Conservation (phyloP, 176 grass and related monocot species). For the Coix lacrymajobi region DNA sequence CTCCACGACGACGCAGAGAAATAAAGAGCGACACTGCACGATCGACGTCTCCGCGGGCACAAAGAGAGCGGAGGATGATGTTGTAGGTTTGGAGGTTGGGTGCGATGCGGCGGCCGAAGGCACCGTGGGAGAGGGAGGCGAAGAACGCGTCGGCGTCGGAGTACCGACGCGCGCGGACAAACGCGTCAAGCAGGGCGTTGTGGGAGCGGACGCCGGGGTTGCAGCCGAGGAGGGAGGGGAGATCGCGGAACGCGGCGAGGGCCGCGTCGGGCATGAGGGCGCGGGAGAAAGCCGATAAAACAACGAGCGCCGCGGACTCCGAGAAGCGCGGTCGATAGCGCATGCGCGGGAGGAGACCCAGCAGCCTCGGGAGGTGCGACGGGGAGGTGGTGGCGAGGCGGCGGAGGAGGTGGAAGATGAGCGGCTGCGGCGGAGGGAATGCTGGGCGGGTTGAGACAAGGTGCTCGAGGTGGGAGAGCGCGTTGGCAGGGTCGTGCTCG, state of each 20-base stretch:
- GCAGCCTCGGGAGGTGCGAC: slow-evolving; percentile 37
- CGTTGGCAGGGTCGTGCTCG: slow-evolving; percentile 40
- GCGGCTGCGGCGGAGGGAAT: slow-evolving; percentile 47
- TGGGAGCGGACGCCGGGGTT: slow-evolving; percentile 77
- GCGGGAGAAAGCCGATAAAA: slow-evolving; percentile 81
- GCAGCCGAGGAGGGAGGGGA: slow-evolving; percentile 58
- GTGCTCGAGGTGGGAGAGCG: slow-evolving; percentile 59
- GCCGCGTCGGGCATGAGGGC: slow-evolving; percentile 69
- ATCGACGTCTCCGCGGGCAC: slow-evolving; percentile 43
- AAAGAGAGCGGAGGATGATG: slow-evolving; percentile 82
- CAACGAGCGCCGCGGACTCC: slow-evolving; percentile 54
- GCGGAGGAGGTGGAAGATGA: slow-evolving; percentile 84
- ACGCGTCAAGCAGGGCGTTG: slow-evolving; percentile 81
- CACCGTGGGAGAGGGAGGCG: slow-evolving; percentile 50
- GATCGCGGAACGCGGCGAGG: slow-evolving; percentile 57
- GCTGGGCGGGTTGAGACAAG: slow-evolving; percentile 39
- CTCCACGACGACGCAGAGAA: slow-evolving; percentile 21
- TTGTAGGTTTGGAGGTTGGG: slow-evolving; percentile 92
- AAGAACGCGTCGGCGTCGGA: slow-evolving; percentile 71
- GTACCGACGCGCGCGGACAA: slow-evolving; percentile 64
- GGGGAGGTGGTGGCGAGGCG: slow-evolving; percentile 50
- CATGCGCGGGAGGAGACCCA: slow-evolving; percentile 36
- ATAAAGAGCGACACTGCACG: slow-evolving; percentile 49
- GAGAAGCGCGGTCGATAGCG: slow-evolving; percentile 59
- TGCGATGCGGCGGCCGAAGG: slow-evolving; percentile 41